A percentile compares a stretch with the other conserved stretches of the same genome.
phyloP scores from a whole-genome alignment of 352 stramenopile species.

The Phytophthora sp. region DNA sequence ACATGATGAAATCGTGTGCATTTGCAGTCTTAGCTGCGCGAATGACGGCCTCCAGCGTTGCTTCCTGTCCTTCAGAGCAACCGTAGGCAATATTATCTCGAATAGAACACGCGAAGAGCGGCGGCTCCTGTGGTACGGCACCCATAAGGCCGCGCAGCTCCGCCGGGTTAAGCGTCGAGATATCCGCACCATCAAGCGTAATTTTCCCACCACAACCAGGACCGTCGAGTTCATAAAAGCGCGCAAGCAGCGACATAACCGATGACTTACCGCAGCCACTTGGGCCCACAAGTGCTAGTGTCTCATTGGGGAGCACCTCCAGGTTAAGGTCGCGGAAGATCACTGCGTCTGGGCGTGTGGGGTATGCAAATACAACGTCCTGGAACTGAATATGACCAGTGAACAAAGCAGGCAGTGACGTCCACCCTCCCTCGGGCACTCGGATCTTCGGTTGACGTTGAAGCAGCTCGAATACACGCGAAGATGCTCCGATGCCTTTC shows the following conservation, averaged over 20 bases:
- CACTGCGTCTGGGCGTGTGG: conserved; percentile 56
- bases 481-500: conserved; percentile 89
- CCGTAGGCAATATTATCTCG: conserved; percentile 83
- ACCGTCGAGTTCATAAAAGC: conserved; percentile 76
- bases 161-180: conserved; percentile 55
- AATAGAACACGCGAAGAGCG: conserved; percentile 79
- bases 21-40: conserved; percentile 73
- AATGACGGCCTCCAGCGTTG: conserved; percentile 62
- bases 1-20: conserved; percentile 80
- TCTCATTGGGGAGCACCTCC: conserved; percentile 70
- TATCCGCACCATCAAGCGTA: conserved; percentile 63
- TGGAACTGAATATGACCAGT: conserved; percentile 78
- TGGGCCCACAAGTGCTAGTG: conserved; percentile 72
- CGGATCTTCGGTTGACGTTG: conserved; percentile 75
- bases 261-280: conserved; percentile 81
- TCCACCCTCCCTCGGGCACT: conserved; percentile 42
- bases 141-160: conserved; percentile 70
- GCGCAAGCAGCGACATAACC: conserved; percentile 68
- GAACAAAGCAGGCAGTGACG: conserved; percentile 41
- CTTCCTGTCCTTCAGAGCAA: conserved; percentile 48
- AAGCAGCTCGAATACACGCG: conserved; percentile 92
- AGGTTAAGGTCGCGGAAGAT: conserved; percentile 63
- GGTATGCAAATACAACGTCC: conserved; percentile 82
- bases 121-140: conserved; percentile 72
- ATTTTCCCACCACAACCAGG: conserved; percentile 58